phyloP scores from a whole-genome alignment of 805 yeast genomes.

The Pichia californica region DNA sequence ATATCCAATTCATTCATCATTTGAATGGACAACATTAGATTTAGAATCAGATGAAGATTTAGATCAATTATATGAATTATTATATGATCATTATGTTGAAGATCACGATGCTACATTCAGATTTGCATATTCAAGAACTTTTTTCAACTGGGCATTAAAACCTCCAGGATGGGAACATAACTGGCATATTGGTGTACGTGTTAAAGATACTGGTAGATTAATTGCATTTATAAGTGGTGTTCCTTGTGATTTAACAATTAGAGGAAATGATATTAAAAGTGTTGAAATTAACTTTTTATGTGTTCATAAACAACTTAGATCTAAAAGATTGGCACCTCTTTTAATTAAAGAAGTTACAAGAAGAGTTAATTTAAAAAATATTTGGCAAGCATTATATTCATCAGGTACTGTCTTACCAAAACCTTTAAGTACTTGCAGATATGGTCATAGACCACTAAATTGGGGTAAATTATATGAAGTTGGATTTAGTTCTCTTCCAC shows the following conservation, averaged over 20 bases:
- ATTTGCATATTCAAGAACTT: slow-evolving; percentile 77
- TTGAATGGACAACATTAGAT: slow-evolving; percentile 86
- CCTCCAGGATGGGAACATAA: slow-evolving; percentile 89
- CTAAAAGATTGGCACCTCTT: slow-evolving; percentile 92
- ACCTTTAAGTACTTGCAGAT: slow-evolving; percentile 85
- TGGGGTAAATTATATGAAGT: slow-evolving; percentile 88
- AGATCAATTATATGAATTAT: slow-evolving; percentile 69
- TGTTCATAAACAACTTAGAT: slow-evolving; percentile 86
- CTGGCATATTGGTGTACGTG: slow-evolving; percentile 94
- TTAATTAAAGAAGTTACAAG: slow-evolving; percentile 91
- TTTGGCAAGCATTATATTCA: slow-evolving; percentile 96
- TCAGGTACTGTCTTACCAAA: slow-evolving; percentile 89
- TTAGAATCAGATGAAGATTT: slow-evolving; percentile 47
- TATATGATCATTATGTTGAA: slow-evolving; percentile 90
- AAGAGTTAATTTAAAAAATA: slow-evolving; percentile 73
- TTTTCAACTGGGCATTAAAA: slow-evolving; percentile 87
- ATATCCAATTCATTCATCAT: slow-evolving; percentile 63
- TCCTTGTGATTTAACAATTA: slow-evolving; percentile 63
- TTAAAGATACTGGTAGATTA: slow-evolving; percentile 62
- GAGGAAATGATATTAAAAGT: slow-evolving; percentile 42
- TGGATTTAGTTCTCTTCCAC: slow-evolving; percentile 80
- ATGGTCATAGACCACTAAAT: slow-evolving; percentile 88
- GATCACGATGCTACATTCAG: slow-evolving; percentile 89
- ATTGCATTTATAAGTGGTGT: slow-evolving; percentile 92
- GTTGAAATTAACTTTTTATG: slow-evolving; percentile 93